Evolutionary conservation across 192 early-diverging fungal genomes (phyloP).

Genomic region (Backusella parvicylindrica): DNA sequence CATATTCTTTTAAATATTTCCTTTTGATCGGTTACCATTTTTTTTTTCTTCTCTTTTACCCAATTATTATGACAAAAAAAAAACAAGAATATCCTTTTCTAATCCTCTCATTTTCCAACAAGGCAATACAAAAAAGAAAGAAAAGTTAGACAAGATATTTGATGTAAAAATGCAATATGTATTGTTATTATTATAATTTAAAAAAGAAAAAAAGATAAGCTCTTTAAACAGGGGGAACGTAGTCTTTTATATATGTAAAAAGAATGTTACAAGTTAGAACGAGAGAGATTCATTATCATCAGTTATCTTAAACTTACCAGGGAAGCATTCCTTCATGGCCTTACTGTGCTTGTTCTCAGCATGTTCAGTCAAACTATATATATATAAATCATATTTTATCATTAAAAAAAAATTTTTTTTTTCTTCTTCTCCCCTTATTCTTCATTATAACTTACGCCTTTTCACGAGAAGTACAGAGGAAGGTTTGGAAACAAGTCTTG

Average conservation of each 20-base stretch:
- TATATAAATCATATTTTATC: no score
- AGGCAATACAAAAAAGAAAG: not conserved
- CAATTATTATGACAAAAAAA: not conserved
- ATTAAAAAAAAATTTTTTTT: not conserved
- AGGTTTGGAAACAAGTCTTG: slow-evolving; percentile 73
- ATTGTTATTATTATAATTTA: not conserved
- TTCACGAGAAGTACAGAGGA: slow-evolving; percentile 74
- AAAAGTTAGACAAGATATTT: not conserved
- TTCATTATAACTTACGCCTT: slow-evolving; percentile 52
- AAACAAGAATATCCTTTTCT: not conserved
- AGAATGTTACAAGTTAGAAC: not conserved
- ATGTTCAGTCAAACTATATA: slow-evolving; percentile 61
- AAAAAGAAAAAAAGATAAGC: not conserved
- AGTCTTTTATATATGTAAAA: not conserved
- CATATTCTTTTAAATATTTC: not conserved
- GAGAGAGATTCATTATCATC: not conserved
- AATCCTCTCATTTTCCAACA: not conserved
- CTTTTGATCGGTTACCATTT: not conserved
- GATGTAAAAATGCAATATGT: not conserved
- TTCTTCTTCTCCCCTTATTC: not conserved
- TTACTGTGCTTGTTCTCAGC: slow-evolving; percentile 75
- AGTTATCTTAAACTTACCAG: slow-evolving; percentile 34
- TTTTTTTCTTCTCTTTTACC: not conserved
- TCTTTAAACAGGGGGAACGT: not conserved
- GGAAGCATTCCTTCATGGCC: slow-evolving; percentile 75